Conservation (phyloP, 306 rosid species). For the Pterocarpus macrocarpus region DNA sequence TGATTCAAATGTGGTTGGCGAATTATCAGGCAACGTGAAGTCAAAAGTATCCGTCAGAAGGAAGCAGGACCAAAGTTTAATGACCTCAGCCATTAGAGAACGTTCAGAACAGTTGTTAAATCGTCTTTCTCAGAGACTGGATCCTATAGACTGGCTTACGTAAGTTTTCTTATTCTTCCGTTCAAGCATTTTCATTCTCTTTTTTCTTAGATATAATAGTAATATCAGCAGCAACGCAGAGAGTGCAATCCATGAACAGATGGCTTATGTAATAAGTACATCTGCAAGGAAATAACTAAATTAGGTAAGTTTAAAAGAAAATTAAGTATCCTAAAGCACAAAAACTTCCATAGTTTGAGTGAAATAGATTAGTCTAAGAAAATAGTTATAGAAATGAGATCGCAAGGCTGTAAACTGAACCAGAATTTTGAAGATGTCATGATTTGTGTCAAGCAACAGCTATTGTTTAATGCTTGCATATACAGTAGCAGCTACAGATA, state of each 20-base stretch:
- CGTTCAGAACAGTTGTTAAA: constrained; percentile 68
- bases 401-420: constrained; percentile 14
- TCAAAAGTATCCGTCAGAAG: constrained; percentile 64
- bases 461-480: background rate
- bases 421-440: constrained; percentile 1
- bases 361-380: background rate
- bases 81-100: constrained; percentile 72
- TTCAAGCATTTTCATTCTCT: constrained; percentile 21
- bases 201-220: constrained; percentile 9
- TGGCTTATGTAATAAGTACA: constrained; percentile 33
- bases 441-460: constrained; percentile 25
- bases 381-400: background rate
- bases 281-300: constrained; percentile 18
- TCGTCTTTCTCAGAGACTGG: constrained; percentile 83
- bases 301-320: constrained; percentile 35
- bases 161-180: constrained; percentile 56
- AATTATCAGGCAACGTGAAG: constrained; percentile 55
- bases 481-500: constrained; percentile 19
- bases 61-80: constrained; percentile 74
- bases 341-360: background rate
- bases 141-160: constrained; percentile 99
- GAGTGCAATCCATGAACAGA: constrained; percentile 10
- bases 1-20: constrained; percentile 67
- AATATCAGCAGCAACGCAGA: constrained; percentile 1
- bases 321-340: constrained; percentile 4